Evolutionary conservation across 2,329 filamentous ascomycete genomes (phyloP), one percentile per base, ranked within the genome.

Genomic region (Fusarium sp.): DNA sequence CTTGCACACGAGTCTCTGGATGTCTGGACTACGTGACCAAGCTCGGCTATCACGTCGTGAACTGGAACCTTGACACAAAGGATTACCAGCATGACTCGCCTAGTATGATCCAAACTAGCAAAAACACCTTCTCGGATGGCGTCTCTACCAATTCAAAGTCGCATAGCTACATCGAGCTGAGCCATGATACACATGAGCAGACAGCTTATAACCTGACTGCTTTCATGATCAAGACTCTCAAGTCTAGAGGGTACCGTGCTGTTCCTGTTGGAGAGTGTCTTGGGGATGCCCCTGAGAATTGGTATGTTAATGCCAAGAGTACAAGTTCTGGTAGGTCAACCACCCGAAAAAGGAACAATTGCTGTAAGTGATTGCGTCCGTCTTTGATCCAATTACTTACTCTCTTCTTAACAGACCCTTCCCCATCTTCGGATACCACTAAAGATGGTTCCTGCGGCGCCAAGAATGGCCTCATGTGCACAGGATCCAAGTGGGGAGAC

Each of bases 41-140:
- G n/a, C 72, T 87, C 23, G 84, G 83, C 30, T 89, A 88, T 74
- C 85, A 88, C 69, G 76, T 87, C 67, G 80, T 84, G 57, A 86
- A 85, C 72, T 86, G 84, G 71, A 85, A 88, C 71, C 77, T 89
- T 26, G 86, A 89, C 72, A 89, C 87, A 16, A 84, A 87, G 62
- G 87, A 89, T 74, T 89, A 86, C 71, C 78, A 85, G 67, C 82
- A 87, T 67, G 80, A 83, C 60, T 78, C 78, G 8, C 80, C 85
- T 2, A 76, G 81, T 38, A 81, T 81, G 60, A 87, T 88, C 67
- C 77, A 81, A 58, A 75, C 79, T 16, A 82, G 81, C 64, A 81
- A 86, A 63, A 72, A 75, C 12, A 74, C 67, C 6, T 80, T 78
- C 57, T 74, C 74, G 7, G 45, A 72, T 2, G 75, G 73, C 8